Conservation (phyloP, 352 stramenopile species). For the Pythium rishiriense region DNA sequence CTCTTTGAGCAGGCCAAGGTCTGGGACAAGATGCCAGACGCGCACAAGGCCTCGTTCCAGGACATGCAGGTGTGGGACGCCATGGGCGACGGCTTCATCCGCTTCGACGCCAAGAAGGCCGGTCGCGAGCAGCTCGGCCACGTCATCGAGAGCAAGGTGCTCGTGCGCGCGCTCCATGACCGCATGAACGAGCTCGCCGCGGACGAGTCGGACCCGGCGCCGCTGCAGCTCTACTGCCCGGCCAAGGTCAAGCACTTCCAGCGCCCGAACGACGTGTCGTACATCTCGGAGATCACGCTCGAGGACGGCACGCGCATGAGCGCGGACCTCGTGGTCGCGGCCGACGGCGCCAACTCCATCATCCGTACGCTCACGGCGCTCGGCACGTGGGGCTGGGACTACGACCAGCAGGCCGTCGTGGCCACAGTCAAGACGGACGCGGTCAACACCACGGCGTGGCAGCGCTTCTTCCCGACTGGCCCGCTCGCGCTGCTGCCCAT, state of each 20-base stretch:
- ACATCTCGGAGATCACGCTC: slow-evolving; percentile 59
- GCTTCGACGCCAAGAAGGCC: slow-evolving; percentile 77
- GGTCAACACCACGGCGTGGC: slow-evolving; percentile 86
- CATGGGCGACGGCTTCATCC: slow-evolving; percentile 88
- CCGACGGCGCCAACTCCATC: slow-evolving; percentile 89
- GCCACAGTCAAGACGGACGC: slow-evolving; percentile 86
- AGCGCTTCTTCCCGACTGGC: slow-evolving; percentile 89
- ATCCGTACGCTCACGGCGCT: slow-evolving; percentile 83
- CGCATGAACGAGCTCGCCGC: slow-evolving; percentile 75
- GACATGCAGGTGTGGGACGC: slow-evolving; percentile 92
- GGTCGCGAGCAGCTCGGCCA: slow-evolving; percentile 69
- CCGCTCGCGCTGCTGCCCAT: slow-evolving; percentile 89
- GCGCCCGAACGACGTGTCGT: slow-evolving; percentile 44
- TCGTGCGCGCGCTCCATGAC: slow-evolving; percentile 84
- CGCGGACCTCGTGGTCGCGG: slow-evolving; percentile 82
- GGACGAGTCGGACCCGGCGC: slow-evolving; percentile 43
- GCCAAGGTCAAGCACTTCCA: slow-evolving; percentile 85
- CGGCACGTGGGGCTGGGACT: slow-evolving; percentile 90
- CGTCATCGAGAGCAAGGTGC: slow-evolving; percentile 87
- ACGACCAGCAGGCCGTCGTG: slow-evolving; percentile 92
- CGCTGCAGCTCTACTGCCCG: slow-evolving; percentile 72
- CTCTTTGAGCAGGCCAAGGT: slow-evolving; percentile 74
- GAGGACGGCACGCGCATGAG: slow-evolving; percentile 73
- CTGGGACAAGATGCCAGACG: slow-evolving; percentile 69
- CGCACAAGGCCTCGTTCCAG: slow-evolving; percentile 70